These are phyloP conservation scores for Mortierella sp. DNA, from an alignment of 371 early-diverging fungal genomes.

Conservation along the genomic window DNA sequence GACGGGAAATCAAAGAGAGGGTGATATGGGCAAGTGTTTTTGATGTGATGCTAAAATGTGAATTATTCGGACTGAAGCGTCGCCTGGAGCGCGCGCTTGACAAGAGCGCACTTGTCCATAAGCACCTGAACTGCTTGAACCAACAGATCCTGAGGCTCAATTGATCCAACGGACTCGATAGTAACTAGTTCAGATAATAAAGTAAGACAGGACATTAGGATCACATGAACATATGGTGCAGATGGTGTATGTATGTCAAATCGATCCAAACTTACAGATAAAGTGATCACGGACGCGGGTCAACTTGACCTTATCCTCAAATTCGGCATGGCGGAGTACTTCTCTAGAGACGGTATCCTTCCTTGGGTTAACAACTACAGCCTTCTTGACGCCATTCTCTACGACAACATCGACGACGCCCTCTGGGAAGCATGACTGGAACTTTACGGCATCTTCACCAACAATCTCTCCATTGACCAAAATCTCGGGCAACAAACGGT, in stretches of 20 bases:
- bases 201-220: background rate
- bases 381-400: conserved; percentile 78
- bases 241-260: background rate
- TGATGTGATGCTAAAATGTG: background rate
- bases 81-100: conserved; percentile 64
- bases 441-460: conserved; percentile 89
- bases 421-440: conserved; percentile 90
- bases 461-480: conserved; percentile 87
- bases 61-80: conserved; percentile 40
- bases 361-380: conserved; percentile 92
- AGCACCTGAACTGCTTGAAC: conserved; percentile 82
- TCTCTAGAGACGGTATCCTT: conserved; percentile 97
- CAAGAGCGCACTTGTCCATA: conserved; percentile 81
- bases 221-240: background rate
- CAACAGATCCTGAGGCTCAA: conserved; percentile 85
- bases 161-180: conserved; percentile 90
- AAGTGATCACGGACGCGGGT: conserved; percentile 96
- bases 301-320: conserved; percentile 92
- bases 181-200: conserved; percentile 67
- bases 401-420: conserved; percentile 91
- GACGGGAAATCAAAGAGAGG: background rate
- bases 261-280: conserved; percentile 82
- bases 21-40: background rate
- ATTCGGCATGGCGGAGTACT: conserved; percentile 94
- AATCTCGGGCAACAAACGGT: conserved; percentile 96